Evolutionary conservation across 495 filamentous ascomycete genomes (phyloP).

Genomic region (Hypoxylon subgilvum): DNA sequence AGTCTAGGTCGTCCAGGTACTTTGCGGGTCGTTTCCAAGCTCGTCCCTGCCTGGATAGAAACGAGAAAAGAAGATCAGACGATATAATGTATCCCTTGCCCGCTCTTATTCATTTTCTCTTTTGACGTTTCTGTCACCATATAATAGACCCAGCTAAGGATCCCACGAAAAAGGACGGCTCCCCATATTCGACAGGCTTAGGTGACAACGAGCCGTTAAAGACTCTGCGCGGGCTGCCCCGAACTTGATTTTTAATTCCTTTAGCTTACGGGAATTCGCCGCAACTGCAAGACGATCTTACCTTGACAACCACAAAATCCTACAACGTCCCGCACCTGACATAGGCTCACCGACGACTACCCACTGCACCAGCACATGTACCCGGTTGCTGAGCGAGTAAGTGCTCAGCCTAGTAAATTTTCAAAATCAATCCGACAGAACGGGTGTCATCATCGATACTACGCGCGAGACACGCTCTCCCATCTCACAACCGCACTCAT

Average conservation of each 20-base stretch:
- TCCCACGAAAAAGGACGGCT: slow-evolving; percentile 41
- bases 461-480: slow-evolving; percentile 37
- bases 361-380: slow-evolving; percentile 47
- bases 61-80: slow-evolving; percentile 56
- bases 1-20: slow-evolving; percentile 55
- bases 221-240: slow-evolving; percentile 40
- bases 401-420: slow-evolving; percentile 33
- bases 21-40: slow-evolving; percentile 46
- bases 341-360: slow-evolving; percentile 31
- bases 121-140: slow-evolving; percentile 44
- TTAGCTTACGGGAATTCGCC: slow-evolving; percentile 37
- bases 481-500: slow-evolving; percentile 29
- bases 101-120: slow-evolving; percentile 43
- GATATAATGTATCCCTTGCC: slow-evolving; percentile 56
- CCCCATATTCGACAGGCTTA: slow-evolving; percentile 39
- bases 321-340: slow-evolving; percentile 37
- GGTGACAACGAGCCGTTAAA: slow-evolving; percentile 48
- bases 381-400: slow-evolving; percentile 38
- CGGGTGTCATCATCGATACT: slow-evolving; percentile 39
- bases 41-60: slow-evolving; percentile 42
- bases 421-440: slow-evolving; percentile 37
- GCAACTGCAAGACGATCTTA: slow-evolving; percentile 37
- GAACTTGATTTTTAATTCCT: slow-evolving; percentile 44
- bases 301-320: slow-evolving; percentile 37
- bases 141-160: slow-evolving; percentile 41